Percentiles rank a stretch among this genome's conserved stretches.
Conservation (phyloP, 805 yeast species). For the Starmerella stellata region DNA sequence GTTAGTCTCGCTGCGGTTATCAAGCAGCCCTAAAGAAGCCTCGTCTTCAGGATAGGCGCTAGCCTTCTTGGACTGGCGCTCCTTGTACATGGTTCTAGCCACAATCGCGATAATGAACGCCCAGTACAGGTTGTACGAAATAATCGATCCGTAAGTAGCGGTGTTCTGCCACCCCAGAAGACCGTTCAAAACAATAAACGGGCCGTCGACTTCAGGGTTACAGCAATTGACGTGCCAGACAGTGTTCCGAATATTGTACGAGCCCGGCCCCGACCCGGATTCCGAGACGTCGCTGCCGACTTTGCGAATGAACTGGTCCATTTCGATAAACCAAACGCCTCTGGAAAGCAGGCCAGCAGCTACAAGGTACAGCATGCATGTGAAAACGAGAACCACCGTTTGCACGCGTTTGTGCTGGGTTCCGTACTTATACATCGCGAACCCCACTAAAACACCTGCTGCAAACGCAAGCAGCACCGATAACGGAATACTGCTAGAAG, state of each 20-base stretch:
- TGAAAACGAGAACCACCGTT: slow-evolving; percentile 52
- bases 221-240: slow-evolving; percentile 95
- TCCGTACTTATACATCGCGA: slow-evolving; percentile 56
- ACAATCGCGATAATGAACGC: slow-evolving; percentile 29
- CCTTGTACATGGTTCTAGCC: slow-evolving; percentile 29
- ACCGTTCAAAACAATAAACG: slow-evolving; percentile 82
- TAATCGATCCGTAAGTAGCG: slow-evolving; percentile 77
- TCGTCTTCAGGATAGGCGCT: no score
- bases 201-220: slow-evolving; percentile 79
- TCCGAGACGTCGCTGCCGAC: slow-evolving; percentile 82
- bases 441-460: slow-evolving; percentile 47
- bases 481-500: slow-evolving; percentile 43
- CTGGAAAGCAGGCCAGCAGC: slow-evolving; percentile 75
- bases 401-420: slow-evolving; percentile 51
- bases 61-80: slow-evolving; percentile 16
- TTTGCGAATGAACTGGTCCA: slow-evolving; percentile 51
- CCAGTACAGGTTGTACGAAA: slow-evolving; percentile 62
- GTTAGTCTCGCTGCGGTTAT: no score
- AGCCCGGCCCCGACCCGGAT: slow-evolving; percentile 84
- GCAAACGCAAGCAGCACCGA: slow-evolving; percentile 42
- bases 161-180: slow-evolving; percentile 86
- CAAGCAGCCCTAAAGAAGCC: no score
- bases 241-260: slow-evolving; percentile 59
- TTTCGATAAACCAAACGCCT: slow-evolving; percentile 80
- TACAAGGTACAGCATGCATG: slow-evolving; percentile 65